A percentile compares a stretch with the other conserved stretches of the same genome.
phyloP scores from a whole-genome alignment of 2,329 filamentous ascomycete genomes.

The Colletotrichum graminicola region DNA sequence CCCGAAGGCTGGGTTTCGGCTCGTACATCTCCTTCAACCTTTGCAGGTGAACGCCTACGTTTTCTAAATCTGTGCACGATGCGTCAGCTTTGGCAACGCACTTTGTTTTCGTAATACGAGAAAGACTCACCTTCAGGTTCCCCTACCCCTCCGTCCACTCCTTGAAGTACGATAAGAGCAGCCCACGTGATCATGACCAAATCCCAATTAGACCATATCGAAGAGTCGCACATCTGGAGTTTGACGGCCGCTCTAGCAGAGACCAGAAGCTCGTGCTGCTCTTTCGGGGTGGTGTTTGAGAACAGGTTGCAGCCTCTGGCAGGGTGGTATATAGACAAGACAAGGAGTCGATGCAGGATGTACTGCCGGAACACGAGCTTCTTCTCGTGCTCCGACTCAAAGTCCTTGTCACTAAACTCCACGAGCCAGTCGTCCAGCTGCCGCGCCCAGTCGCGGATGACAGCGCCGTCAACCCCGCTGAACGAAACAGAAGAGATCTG shows the following conservation, averaged over 20 bases:
- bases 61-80: constrained; percentile 45
- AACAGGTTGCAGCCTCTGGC: constrained; percentile 56
- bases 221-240: constrained; percentile 54
- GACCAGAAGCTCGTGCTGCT: constrained; percentile 56
- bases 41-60: constrained; percentile 48
- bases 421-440: constrained; percentile 58
- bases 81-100: neutral
- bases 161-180: constrained; percentile 57
- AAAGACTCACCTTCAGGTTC: constrained; percentile 51
- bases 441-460: constrained; percentile 58
- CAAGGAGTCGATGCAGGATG: constrained; percentile 56
- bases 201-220: constrained; percentile 60
- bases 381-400: constrained; percentile 51
- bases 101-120: neutral
- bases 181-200: constrained; percentile 60
- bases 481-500: constrained; percentile 48
- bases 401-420: constrained; percentile 50
- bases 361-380: constrained; percentile 56
- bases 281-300: constrained; percentile 53
- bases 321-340: constrained; percentile 58
- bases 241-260: constrained; percentile 56
- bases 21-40: constrained; percentile 48
- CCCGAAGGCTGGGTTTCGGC: constrained; percentile 45
- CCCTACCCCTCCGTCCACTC: constrained; percentile 54
- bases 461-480: constrained; percentile 54